Base-by-base conservation (phyloP, 805 yeast genomes). In the Pichia scutulata region DNA sequence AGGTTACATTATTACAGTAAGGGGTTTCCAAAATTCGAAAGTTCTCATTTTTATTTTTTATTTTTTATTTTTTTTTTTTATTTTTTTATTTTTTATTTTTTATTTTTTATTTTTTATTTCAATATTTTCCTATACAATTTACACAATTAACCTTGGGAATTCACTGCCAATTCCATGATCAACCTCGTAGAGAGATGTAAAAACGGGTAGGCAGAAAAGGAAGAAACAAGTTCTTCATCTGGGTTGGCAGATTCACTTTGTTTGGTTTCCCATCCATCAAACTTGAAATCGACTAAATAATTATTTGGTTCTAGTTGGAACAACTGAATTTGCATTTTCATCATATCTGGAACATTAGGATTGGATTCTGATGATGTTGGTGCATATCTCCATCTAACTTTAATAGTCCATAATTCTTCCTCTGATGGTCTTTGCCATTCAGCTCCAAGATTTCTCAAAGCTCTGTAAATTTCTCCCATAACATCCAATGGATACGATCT, bases 381-480 rank as follows among this genome's bases (percentile, higher is more conserved):
- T 21, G 77, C 75, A 61, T 89, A 89, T 67, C 78, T 84, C 98
- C 98, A 93, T 59, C 97, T 81, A 18, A 92, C 97, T 57, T 88
- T 78, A 51, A 92, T 92, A 0, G 97, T 92, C 98, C 98, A 92
- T 47, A 89, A 72, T 60, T 90, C 97, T 61, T 90, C 97, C 59
- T 90, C 96, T 0, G 90, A 80, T 7, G 98, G 97, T 59, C 84
- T 83, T 10, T 93, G 87, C 98, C 98, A 93, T 67, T 93, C 97
- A 0, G 98, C 98, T 1, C 97, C 97, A 49, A 93, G 71, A 60
- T 87, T 89, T 68, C 87, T 87, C 63, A 93, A 74, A 1, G 98
- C 98, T 44, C 97, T 76, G 69, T 93, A 93, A 42, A 93, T 90
- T 65, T 93, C 99, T 25, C 97, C 97, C 98, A 93, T 93, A 4